Evolutionary conservation across 495 filamentous ascomycete species (phyloP).

Genomic region (Glonium stellatum): DNA sequence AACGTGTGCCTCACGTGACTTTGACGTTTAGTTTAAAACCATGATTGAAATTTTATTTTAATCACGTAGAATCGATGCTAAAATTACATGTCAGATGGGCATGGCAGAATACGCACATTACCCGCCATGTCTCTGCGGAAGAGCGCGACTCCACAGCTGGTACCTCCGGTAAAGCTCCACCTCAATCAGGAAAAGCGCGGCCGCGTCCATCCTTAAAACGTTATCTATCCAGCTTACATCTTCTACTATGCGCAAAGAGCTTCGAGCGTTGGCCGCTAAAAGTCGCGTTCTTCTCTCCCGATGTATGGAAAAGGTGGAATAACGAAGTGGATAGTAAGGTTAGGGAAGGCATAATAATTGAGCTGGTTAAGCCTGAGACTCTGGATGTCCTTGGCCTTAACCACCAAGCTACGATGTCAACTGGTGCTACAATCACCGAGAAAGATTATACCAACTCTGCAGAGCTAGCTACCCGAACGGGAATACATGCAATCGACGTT

Average conservation of each 20-base stretch:
- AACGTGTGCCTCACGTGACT: no score
- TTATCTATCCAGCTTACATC: conserved; percentile 67
- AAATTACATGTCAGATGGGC: conserved; percentile 63
- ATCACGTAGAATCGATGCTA: not conserved
- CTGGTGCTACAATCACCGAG: not conserved
- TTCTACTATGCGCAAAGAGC: conserved; percentile 66
- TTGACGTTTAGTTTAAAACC: no score
- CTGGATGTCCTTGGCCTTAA: not conserved
- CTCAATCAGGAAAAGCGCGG: conserved; percentile 31
- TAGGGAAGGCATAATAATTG: conserved; percentile 45
- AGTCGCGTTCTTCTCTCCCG: conserved; percentile 68
- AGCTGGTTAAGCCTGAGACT: conserved; percentile 46
- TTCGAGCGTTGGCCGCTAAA: conserved; percentile 78
- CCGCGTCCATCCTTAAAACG: conserved; percentile 51
- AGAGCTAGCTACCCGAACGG: not conserved
- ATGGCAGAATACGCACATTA: conserved; percentile 73
- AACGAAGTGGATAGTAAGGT: conserved; percentile 44
- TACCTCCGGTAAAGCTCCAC: conserved; percentile 13
- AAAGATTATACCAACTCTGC: not conserved
- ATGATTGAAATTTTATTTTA: no score
- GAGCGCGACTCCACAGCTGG: conserved; percentile 36
- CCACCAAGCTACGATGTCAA: not conserved
- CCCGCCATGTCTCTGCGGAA: conserved; percentile 59
- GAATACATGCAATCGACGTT: conserved; percentile 46
- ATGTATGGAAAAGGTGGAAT: conserved; percentile 64